Percentiles rank a stretch among this genome's conserved stretches.
These are phyloP conservation scores for Rhazya stricta DNA, from an alignment of 257 asterid genomes.

Conservation along the genomic window DNA sequence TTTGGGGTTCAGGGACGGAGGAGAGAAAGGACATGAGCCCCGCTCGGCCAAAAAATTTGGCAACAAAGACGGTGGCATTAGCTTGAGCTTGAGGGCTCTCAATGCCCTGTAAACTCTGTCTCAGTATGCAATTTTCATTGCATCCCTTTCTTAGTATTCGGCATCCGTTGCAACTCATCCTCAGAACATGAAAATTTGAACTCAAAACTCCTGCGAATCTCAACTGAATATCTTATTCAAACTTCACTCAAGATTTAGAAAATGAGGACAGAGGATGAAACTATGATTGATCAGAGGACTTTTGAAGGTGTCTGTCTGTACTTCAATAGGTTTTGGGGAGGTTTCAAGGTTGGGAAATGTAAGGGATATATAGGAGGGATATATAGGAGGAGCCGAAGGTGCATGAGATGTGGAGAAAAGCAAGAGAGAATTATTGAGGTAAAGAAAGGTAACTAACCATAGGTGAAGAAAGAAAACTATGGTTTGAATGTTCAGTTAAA, in stretches of 20 bases:
- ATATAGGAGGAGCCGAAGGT: slow-evolving; percentile 9
- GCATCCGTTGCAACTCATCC: slow-evolving; percentile 87
- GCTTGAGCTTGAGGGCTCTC: slow-evolving; percentile 66
- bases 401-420: slow-evolving; percentile 26
- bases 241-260: background rate
- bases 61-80: slow-evolving; percentile 81
- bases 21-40: slow-evolving; percentile 85
- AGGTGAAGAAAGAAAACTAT: slow-evolving; percentile 7
- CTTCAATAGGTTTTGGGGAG: background rate
- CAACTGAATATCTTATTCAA: background rate
- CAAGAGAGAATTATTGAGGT: slow-evolving; percentile 17
- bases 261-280: background rate
- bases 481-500: background rate
- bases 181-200: slow-evolving; percentile 15
- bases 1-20: slow-evolving; percentile 55
- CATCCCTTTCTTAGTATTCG: slow-evolving; percentile 85
- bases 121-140: slow-evolving; percentile 61
- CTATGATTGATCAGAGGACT: background rate
- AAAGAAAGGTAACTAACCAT: slow-evolving; percentile 10
- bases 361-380: slow-evolving; percentile 28
- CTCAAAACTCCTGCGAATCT: background rate
- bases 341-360: background rate
- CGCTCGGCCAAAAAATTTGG: slow-evolving; percentile 89
- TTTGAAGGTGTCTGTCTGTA: background rate
- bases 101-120: slow-evolving; percentile 55